A percentile compares a stretch with the other conserved stretches of the same genome.
These are phyloP conservation scores for Aspergillus amoenus DNA, from an alignment of 2,329 filamentous ascomycete genomes.

Conservation along the genomic window DNA sequence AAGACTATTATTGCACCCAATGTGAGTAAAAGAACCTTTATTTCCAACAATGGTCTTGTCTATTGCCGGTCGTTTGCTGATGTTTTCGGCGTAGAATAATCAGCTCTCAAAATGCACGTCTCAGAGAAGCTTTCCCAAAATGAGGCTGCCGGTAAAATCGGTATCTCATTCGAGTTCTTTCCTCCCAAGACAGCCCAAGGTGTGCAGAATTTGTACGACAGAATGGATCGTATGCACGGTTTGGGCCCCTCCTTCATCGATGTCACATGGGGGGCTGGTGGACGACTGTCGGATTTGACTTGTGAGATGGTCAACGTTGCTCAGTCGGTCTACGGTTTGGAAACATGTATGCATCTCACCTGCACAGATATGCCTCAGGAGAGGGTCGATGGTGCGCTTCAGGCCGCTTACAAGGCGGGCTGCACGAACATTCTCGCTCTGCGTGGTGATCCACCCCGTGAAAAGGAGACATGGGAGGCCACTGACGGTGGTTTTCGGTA, in stretches of 20 bases:
- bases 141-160: conserved; percentile 74
- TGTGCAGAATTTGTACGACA: conserved; percentile 98
- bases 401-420: conserved; percentile 86
- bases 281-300: conserved; percentile 84
- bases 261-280: conserved; percentile 96
- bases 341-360: conserved; percentile 98
- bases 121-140: conserved; percentile 84
- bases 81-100: conserved; percentile 9
- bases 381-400: conserved; percentile 85
- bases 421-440: conserved; percentile 97
- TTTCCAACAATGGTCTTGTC: neutral
- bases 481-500: conserved; percentile 86
- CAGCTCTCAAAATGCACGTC: conserved; percentile 76
- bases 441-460: conserved; percentile 87
- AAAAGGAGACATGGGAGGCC: conserved; percentile 90
- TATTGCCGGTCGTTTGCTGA: neutral
- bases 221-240: conserved; percentile 98
- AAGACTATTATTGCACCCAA: neutral
- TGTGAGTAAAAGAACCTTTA: neutral
- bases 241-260: conserved; percentile 95
- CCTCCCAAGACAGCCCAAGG: conserved; percentile 86
- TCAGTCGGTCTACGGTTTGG: conserved; percentile 90
- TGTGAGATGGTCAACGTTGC: conserved; percentile 97
- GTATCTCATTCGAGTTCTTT: conserved; percentile 99
- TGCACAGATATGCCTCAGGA: conserved; percentile 96